Evolutionary conservation across 2,329 filamentous ascomycete species (phyloP).

Genomic region (Penicillium freii): DNA sequence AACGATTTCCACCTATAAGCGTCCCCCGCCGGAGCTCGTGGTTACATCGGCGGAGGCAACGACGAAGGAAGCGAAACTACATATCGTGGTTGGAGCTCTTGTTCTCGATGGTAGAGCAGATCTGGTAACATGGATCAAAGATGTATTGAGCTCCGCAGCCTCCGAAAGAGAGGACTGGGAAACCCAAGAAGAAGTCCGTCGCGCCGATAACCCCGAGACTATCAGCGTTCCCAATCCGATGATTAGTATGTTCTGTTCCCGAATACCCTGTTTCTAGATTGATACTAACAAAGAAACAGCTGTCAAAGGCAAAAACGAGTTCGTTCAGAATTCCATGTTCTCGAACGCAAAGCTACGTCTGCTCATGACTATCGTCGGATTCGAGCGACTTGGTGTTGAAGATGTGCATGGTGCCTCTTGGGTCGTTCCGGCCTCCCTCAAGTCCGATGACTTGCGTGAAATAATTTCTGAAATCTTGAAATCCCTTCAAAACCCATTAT

Average conservation of each 20-base stretch:
- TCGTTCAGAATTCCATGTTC: conserved; percentile 72
- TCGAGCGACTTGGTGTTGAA: conserved; percentile 63
- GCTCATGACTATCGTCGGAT: conserved; percentile 72
- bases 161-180: conserved; percentile 77
- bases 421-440: conserved; percentile 68
- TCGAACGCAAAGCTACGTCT: conserved; percentile 86
- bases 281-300: conserved; percentile 40
- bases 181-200: conserved; percentile 63
- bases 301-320: conserved; percentile 63
- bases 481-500: conserved; percentile 73
- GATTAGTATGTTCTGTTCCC: conserved; percentile 51
- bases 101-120: conserved; percentile 76
- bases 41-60: conserved; percentile 69
- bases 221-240: conserved; percentile 27
- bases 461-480: conserved; percentile 70
- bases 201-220: conserved; percentile 39
- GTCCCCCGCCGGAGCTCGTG: conserved; percentile 76
- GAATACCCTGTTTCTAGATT: neutral
- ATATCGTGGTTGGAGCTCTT: conserved; percentile 74
- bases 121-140: conserved; percentile 78
- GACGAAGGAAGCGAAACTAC: conserved; percentile 66
- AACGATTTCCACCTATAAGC: conserved; percentile 61
- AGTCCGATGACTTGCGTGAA: conserved; percentile 65
- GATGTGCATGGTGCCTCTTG: conserved; percentile 75
- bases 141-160: conserved; percentile 64